Evolutionary conservation across 2,329 filamentous ascomycete genomes (phyloP).

Genomic region (Fusarium sp.): DNA sequence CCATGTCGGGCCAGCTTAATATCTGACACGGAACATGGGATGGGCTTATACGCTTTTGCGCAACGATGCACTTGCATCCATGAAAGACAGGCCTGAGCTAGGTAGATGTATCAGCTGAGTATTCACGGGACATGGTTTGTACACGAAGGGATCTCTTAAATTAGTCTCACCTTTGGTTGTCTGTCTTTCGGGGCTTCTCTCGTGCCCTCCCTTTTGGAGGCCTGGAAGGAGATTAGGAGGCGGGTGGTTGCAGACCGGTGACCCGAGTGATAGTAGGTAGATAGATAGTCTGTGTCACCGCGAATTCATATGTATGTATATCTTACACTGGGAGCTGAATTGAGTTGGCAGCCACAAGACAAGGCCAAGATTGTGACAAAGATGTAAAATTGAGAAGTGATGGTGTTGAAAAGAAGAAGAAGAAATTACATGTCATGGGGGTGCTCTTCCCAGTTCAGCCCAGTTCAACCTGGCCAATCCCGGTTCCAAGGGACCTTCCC

Average conservation of each 20-base stretch:
- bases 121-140: background rate
- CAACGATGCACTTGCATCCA: conserved; percentile 37
- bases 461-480: background rate
- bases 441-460: conserved; percentile 1
- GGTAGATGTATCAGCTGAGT: background rate
- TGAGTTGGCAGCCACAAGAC: background rate
- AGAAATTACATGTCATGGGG: conserved; percentile 10
- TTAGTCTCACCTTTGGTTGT: conserved; percentile 16
- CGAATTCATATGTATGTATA: background rate
- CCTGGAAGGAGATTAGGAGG: conserved; percentile 1
- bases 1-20: conserved; percentile 34
- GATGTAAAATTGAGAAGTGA: conserved; percentile 14
- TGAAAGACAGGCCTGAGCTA: conserved; percentile 35
- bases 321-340: background rate
- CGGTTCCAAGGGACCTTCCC: background rate
- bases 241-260: conserved; percentile 14
- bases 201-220: background rate
- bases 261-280: background rate
- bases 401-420: conserved; percentile 4
- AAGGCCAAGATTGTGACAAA: background rate
- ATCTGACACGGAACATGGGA: conserved; percentile 18
- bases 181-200: conserved; percentile 24
- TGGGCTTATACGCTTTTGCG: conserved; percentile 23
- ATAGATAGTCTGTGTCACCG: conserved; percentile 9
- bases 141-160: background rate